Percentiles rank a stretch among this genome's conserved stretches.
Conservation (phyloP, 495 filamentous ascomycete genomes). For the Thermothielavioides terrestris region DNA sequence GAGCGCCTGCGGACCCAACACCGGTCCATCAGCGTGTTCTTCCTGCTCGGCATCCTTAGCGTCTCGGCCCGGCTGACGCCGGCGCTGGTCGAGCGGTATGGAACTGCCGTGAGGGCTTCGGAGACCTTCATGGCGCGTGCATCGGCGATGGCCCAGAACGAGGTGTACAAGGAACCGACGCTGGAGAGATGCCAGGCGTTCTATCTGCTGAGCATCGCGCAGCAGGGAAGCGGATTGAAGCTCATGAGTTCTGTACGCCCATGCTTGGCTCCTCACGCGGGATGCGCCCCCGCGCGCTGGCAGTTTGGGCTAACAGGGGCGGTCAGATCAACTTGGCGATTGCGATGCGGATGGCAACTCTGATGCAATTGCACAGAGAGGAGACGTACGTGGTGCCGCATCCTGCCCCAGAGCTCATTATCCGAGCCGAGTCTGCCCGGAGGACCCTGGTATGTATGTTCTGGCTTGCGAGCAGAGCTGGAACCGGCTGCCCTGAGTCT, state of each 20-base stretch:
- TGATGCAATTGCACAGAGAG: conserved; percentile 44
- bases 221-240: conserved; percentile 42
- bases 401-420: conserved; percentile 31
- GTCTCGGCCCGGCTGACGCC: conserved; percentile 42
- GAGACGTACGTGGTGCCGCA: conserved; percentile 37
- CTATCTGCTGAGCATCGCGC: conserved; percentile 44
- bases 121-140: conserved; percentile 43
- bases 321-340: conserved; percentile 43
- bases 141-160: conserved; percentile 34
- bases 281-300: no score
- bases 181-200: conserved; percentile 46
- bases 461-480: background rate
- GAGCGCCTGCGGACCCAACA: conserved; percentile 32
- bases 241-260: conserved; percentile 38
- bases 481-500: background rate
- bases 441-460: conserved; percentile 36
- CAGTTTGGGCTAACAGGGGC: conserved; percentile 24
- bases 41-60: conserved; percentile 39
- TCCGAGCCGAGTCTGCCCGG: conserved; percentile 38
- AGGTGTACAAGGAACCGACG: conserved; percentile 40
- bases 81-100: conserved; percentile 34
- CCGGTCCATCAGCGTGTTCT: conserved; percentile 38
- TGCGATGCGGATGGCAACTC: conserved; percentile 42
- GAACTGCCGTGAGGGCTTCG: conserved; percentile 35
- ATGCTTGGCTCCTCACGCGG: no score